phyloP scores from a whole-genome alignment of 2,329 filamentous ascomycete genomes.

The Fusarium anthophilum region DNA sequence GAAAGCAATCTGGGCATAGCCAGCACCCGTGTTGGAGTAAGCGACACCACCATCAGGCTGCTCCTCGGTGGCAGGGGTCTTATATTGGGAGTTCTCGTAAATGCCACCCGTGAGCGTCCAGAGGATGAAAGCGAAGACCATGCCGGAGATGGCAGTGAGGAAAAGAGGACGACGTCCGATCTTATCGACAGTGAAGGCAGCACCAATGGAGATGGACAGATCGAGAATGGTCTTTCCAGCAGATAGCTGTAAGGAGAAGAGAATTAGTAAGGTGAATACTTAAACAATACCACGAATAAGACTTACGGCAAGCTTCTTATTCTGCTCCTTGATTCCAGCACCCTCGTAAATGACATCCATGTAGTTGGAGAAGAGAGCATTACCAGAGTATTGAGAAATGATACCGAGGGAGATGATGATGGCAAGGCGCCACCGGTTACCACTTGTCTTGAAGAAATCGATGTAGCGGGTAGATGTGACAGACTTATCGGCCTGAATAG shows the following conservation, averaged over 20 bases:
- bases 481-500: constrained; percentile 66
- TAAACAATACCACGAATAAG: neutral
- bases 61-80: constrained; percentile 25
- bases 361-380: constrained; percentile 74
- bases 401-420: constrained; percentile 71
- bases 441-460: constrained; percentile 69
- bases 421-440: constrained; percentile 71
- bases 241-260: constrained; percentile 43
- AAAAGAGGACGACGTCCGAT: constrained; percentile 64
- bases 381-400: constrained; percentile 75
- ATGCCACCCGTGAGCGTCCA: constrained; percentile 64
- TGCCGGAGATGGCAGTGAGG: constrained; percentile 58
- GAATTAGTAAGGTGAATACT: neutral
- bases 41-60: constrained; percentile 34
- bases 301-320: constrained; percentile 63
- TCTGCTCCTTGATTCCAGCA: constrained; percentile 67
- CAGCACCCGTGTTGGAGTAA: constrained; percentile 55
- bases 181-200: constrained; percentile 60
- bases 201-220: constrained; percentile 65
- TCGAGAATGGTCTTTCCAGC: constrained; percentile 69
- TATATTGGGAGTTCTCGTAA: constrained; percentile 56
- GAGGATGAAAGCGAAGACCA: constrained; percentile 58
- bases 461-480: constrained; percentile 62
- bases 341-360: constrained; percentile 69
- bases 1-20: constrained; percentile 65